Evolutionary conservation across 805 yeast species (phyloP), one percentile per base, ranked within the genome.

Genomic region (Pichia californica): DNA sequence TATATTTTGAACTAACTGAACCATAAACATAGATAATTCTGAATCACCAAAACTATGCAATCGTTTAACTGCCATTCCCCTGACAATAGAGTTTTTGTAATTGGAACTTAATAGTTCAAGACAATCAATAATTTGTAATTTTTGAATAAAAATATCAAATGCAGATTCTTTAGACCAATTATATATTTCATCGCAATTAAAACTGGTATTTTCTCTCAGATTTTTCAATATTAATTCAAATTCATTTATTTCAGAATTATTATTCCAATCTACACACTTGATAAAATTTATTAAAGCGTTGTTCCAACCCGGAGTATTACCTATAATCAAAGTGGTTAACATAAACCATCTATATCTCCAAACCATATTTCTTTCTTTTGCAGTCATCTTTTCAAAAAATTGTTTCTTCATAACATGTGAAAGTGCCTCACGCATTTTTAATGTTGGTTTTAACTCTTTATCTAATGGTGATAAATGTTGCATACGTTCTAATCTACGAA

Each of bases 301-400:
- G 34, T 63, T 67, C 40, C 64, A 61, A 25, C 65, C 65, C 5
- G 60, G 48, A 7, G 59, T 48, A 44, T 61, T 65, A 16, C 59
- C 58, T 23, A 59, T 39, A 7, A 65, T 55, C 27, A 63, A 50
- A 52, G 79, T 79, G 41, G 80, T 74, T n/a, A 84, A 68, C 16
- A 85, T 64, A 61, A 81, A 89, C 63, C 85, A 93, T 42, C 98
- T 67, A 62, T 83, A 91, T 61, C 84, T 86, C 97, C 98, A 91
- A 9, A 91, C 73, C 55, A 88, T 63, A 50, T 88, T 87, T 66
- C 84, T 87, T 52, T 91, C 96, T 56, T 82, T 80, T 40, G 84
- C 89, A 6, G 82, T 74, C 37, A 93, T 68, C 52, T 80, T 84
- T 41, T 85, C 85, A 35, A 87, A 91, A 4, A 96, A 88, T 3